These are phyloP conservation scores for Leishmania braziliensis DNA, from an alignment of 208 protist genomes.

Conservation along the genomic window DNA sequence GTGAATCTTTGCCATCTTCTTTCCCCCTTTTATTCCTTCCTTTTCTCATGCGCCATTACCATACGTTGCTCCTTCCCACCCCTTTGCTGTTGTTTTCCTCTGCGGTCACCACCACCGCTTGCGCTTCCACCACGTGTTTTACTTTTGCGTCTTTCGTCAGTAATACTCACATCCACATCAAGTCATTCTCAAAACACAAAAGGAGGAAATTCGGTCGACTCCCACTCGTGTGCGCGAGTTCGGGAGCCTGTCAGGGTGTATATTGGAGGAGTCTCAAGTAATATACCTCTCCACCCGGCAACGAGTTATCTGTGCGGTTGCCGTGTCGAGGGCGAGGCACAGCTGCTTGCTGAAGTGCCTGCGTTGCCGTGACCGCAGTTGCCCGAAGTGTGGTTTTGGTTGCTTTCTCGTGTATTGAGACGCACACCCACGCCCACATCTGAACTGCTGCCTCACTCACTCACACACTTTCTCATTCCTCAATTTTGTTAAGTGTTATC, in stretches of 20 bases:
- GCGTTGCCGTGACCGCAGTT: no score
- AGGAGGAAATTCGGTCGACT: background rate
- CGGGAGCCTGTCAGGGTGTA: background rate
- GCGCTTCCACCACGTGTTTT: background rate
- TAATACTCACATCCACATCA: background rate
- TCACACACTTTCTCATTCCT: background rate
- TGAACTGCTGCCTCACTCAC: background rate
- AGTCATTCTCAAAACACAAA: background rate
- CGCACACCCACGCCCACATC: background rate
- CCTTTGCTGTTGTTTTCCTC: background rate
- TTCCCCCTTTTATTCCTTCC: background rate
- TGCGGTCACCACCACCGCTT: background rate
- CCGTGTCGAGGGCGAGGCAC: background rate
- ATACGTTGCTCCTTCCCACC: background rate
- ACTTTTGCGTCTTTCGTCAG: background rate
- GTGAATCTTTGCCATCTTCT: background rate
- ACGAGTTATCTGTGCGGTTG: background rate
- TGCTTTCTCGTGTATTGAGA: background rate
- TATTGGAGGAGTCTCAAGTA: background rate
- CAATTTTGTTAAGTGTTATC: background rate
- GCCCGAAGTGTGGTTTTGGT: background rate
- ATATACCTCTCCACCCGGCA: background rate
- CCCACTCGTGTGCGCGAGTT: background rate
- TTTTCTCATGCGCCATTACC: background rate
- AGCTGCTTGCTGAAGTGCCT: background rate